A percentile compares a stretch with the other conserved stretches of the same genome.
Evolutionary conservation across 2,329 filamentous ascomycete genomes (phyloP).

Genomic region (Exutisphaerella laricina): DNA sequence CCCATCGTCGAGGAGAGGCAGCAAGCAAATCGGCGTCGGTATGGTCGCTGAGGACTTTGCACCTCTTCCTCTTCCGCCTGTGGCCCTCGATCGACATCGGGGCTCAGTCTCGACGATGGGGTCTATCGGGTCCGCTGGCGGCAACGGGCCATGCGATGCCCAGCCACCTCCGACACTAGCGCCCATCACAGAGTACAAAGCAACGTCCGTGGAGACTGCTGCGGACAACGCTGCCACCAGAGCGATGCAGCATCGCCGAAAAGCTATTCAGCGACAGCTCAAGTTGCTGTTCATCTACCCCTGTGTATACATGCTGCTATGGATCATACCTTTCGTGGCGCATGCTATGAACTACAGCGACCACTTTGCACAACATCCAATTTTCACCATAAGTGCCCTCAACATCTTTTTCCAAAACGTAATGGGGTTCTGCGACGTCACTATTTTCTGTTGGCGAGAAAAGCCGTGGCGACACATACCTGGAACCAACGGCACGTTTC

Average conservation of each 20-base stretch:
- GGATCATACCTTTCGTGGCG: conserved; percentile 64
- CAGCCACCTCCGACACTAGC: conserved; percentile 13
- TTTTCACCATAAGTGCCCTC: conserved; percentile 53
- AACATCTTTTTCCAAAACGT: conserved; percentile 55
- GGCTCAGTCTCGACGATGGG: conserved; percentile 23
- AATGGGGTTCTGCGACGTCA: conserved; percentile 63
- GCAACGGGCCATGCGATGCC: conserved; percentile 12
- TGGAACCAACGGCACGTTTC: conserved; percentile 39
- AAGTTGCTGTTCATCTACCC: conserved; percentile 73
- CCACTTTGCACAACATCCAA: conserved; percentile 45
- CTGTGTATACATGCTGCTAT: conserved; percentile 63
- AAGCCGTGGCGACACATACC: conserved; percentile 61
- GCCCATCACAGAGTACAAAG: conserved; percentile 24
- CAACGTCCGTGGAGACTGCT: conserved; percentile 2
- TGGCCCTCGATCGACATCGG: conserved; percentile 9
- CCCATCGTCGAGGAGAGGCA: conserved; percentile 28
- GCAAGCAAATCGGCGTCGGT: conserved; percentile 20
- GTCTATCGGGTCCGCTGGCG: conserved; percentile 18
- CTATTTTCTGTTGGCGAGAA: conserved; percentile 64
- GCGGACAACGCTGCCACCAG: conserved; percentile 13
- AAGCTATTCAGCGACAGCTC: conserved; percentile 49
- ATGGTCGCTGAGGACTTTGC: conserved; percentile 27
- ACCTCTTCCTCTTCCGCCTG: conserved; percentile 8
- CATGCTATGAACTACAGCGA: conserved; percentile 58
- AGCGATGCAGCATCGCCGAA: conserved; percentile 17